Conservation (phyloP, 495 filamentous ascomycete genomes). For the Neurospora sp. region DNA sequence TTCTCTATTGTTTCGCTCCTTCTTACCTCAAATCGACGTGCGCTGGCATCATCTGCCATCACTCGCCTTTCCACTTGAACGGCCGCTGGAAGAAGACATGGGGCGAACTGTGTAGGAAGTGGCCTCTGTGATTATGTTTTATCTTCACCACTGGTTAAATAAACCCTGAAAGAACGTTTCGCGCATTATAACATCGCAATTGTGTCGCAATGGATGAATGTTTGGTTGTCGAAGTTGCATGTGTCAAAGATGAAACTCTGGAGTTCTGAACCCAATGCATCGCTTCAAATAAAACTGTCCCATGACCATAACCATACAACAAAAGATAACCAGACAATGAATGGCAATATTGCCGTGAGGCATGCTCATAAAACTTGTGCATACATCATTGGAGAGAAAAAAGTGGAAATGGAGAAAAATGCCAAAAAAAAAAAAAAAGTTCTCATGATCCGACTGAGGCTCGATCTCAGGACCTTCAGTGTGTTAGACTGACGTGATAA, state of each 20-base stretch:
- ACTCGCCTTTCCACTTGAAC: not conserved
- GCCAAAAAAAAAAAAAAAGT: not conserved
- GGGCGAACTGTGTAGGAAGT: not conserved
- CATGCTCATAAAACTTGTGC: not conserved
- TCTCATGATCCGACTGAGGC: not conserved
- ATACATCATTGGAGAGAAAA: not conserved
- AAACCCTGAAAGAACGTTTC: not conserved
- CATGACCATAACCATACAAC: not conserved
- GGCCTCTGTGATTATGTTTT: not conserved
- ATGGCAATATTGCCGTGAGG: not conserved
- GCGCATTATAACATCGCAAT: not conserved
- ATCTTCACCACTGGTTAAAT: not conserved
- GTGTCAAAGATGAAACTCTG: not conserved
- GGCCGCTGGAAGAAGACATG: not conserved
- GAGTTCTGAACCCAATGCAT: not conserved
- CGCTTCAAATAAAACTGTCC: not conserved
- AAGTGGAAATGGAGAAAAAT: not conserved
- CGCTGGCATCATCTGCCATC: not conserved
- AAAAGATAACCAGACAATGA: not conserved
- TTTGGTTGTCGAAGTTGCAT: not conserved
- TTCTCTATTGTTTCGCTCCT: not conserved
- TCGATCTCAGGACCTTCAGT: not conserved
- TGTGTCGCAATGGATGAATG: not conserved
- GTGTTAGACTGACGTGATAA: not conserved
- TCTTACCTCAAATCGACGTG: not conserved